Conservation (phyloP, 768 basidiomycete genomes). For the Cyclocybe cylindracea region DNA sequence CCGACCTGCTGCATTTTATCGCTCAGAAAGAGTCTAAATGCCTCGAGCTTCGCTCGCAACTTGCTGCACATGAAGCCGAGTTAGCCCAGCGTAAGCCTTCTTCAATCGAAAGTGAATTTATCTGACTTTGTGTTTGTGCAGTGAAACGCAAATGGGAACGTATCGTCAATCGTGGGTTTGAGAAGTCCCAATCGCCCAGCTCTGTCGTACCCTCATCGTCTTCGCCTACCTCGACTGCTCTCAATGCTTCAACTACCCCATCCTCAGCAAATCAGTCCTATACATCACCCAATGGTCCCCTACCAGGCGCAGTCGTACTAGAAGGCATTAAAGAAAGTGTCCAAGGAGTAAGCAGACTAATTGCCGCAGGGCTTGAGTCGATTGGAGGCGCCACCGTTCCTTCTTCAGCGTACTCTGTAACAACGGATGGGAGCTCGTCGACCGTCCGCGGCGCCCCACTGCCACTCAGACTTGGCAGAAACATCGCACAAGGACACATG, state of each 20-base stretch:
- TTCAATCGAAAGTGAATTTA: too few relatives aligned
- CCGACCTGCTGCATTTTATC: conserved; percentile 79
- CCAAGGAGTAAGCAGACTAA: conserved; percentile 55
- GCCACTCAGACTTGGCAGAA: background rate
- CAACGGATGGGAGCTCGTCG: too few relatives aligned
- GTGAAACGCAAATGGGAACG: conserved; percentile 87
- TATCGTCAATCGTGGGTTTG: conserved; percentile 68
- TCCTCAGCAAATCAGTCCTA: too few relatives aligned
- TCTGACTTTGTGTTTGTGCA: conserved; percentile 19
- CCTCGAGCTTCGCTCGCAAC: conserved; percentile 76
- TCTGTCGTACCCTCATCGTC: conserved; percentile 8
- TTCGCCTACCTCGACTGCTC: conserved; percentile 6
- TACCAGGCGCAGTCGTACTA: conserved; percentile 38
- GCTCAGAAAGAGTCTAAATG: conserved; percentile 87
- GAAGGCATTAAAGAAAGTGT: conserved; percentile 70
- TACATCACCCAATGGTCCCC: too few relatives aligned
- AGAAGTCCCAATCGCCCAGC: conserved; percentile 24
- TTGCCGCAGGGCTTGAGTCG: conserved; percentile 45
- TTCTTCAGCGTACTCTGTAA: background rate
- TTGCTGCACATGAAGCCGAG: conserved; percentile 72
- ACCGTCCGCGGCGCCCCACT: background rate
- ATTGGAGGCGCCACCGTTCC: conserved; percentile 15
- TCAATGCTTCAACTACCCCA: conserved; percentile 8
- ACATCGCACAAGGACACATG: conserved; percentile 12
- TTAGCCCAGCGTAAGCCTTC: conserved; percentile 54